These are phyloP conservation scores for Kodamaea arcana DNA, from an alignment of 1,139 yeast species.

Conservation along the genomic window DNA sequence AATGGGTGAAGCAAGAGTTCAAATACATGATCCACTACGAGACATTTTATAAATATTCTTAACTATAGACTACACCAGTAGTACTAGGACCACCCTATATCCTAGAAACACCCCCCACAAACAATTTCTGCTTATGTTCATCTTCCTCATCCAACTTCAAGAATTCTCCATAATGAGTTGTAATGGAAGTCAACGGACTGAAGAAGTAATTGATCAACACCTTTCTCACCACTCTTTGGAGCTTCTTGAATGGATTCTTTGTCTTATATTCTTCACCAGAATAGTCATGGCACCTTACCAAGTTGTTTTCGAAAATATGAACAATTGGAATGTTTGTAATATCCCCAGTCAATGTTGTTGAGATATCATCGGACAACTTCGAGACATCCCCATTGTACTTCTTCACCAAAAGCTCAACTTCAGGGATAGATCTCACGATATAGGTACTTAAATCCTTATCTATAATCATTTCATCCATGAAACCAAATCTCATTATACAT, in stretches of 20 bases:
- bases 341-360: constrained; percentile 1
- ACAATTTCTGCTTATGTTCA: constrained; percentile 24
- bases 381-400: constrained; percentile 6
- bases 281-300: constrained; percentile 24
- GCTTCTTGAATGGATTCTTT: constrained; percentile 16
- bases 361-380: constrained; percentile 1
- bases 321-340: constrained; percentile 19
- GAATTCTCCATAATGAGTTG: constrained; percentile 23
- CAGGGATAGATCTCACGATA: constrained; percentile 26
- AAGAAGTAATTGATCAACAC: constrained; percentile 24
- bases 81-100: too few relatives aligned
- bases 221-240: constrained; percentile 16
- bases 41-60: too few relatives aligned
- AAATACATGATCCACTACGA: too few relatives aligned
- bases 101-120: constrained; percentile 25
- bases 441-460: constrained; percentile 21
- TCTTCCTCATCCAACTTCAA: constrained; percentile 20
- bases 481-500: constrained; percentile 44
- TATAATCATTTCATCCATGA: constrained; percentile 37
- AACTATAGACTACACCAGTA: too few relatives aligned
- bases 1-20: too few relatives aligned
- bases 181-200: constrained; percentile 27
- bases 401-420: constrained; percentile 11
- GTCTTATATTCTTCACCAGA: constrained; percentile 13
- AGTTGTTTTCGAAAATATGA: constrained; percentile 37